Evolutionary conservation across 2,329 filamentous ascomycete species (phyloP), one percentile per base, ranked within the genome.

Genomic region (Myriosclerotinia curreyana): DNA sequence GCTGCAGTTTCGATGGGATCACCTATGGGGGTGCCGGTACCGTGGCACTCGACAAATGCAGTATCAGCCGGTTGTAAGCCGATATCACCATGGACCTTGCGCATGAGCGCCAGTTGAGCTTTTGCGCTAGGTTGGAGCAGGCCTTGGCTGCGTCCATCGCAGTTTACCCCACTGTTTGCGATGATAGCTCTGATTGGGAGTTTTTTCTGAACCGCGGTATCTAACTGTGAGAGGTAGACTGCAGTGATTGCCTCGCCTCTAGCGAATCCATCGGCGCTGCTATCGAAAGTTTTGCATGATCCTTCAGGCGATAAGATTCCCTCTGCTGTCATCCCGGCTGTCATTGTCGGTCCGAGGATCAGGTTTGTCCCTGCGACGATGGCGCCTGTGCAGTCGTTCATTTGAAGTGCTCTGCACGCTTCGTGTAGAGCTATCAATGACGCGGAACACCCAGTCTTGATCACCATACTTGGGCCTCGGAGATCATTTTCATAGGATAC

Each of bases 391-490:
- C 72, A 76, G 40, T 80, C 77, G 6, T 77, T 76, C 1, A 74
- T 70, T 1, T 77, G 77, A 5, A 83, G 68, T 49, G 73, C 75
- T 36, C 78, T 71, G 8, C 79, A 74, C 0, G 77, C 79, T 38
- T 75, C 71, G 66, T 81, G 79, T 0, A 81, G 66, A 6, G 76
- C 76, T 2, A 76, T 73, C 22, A 81, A 59, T n/a, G 76, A 75
- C 2, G 77, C 76, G 20, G 79, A 80, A 70, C 79, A 81, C 31
- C 76, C 79, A 25, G 79, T 80, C 58, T 81, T 76, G 12, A 81
- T 74, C 5, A 77, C 78, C 66, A 80, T 74, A 36, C 75, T 77
- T 81, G 81, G 62, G 11, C 62, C 62, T 31, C 54, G 50, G 12
- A 64, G 54, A 44, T 64, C 56, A 36, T 52, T 60, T 17, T 49